A percentile compares a stretch with the other conserved stretches of the same genome.
These are phyloP conservation scores for Candida nonsorbophila DNA, from an alignment of 805 yeast genomes.

Conservation along the genomic window DNA sequence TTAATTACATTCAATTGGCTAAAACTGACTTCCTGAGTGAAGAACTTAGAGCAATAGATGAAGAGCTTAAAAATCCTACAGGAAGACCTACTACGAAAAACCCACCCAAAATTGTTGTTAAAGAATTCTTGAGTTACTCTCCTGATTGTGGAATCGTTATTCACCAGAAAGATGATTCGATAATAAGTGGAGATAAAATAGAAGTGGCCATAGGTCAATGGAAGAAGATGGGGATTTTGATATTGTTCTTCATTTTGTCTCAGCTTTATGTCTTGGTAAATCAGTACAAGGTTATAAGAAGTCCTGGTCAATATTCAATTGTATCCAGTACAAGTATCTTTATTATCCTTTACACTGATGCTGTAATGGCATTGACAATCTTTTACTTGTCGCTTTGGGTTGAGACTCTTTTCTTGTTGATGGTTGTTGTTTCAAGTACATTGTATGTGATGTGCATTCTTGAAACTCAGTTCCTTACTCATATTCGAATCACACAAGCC, in stretches of 20 bases:
- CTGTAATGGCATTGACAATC: slow-evolving; percentile 58
- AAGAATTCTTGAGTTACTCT: slow-evolving; percentile 63
- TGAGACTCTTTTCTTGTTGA: slow-evolving; percentile 56
- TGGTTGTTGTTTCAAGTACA: slow-evolving; percentile 64
- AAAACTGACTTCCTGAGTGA: slow-evolving; percentile 50
- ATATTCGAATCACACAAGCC: slow-evolving; percentile 62
- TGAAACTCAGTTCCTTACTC: slow-evolving; percentile 68
- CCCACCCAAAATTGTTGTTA: slow-evolving; percentile 53
- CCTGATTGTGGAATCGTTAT: slow-evolving; percentile 81
- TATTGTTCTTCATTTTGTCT: slow-evolving; percentile 34
- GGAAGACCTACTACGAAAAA: slow-evolving; percentile 63
- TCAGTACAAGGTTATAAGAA: slow-evolving; percentile 67
- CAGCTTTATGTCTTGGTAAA: slow-evolving; percentile 56
- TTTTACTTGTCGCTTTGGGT: slow-evolving; percentile 53
- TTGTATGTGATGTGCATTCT: slow-evolving; percentile 68
- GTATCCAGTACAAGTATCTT: slow-evolving; percentile 52
- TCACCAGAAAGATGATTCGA: slow-evolving; percentile 11
- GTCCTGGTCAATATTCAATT: slow-evolving; percentile 76
- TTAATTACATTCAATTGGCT: slow-evolving; percentile 62
- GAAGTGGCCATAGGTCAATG: slow-evolving; percentile 39
- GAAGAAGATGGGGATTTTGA: slow-evolving; percentile 40
- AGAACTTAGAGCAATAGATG: slow-evolving; percentile 59
- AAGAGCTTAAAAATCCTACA: slow-evolving; percentile 65
- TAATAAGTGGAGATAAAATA: slow-evolving; percentile 49
- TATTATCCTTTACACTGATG: slow-evolving; percentile 68